A percentile compares a stretch with the other conserved stretches of the same genome.
Evolutionary conservation across 129 eudicot genomes (phyloP).

Genomic region (Flaveria robusta): DNA sequence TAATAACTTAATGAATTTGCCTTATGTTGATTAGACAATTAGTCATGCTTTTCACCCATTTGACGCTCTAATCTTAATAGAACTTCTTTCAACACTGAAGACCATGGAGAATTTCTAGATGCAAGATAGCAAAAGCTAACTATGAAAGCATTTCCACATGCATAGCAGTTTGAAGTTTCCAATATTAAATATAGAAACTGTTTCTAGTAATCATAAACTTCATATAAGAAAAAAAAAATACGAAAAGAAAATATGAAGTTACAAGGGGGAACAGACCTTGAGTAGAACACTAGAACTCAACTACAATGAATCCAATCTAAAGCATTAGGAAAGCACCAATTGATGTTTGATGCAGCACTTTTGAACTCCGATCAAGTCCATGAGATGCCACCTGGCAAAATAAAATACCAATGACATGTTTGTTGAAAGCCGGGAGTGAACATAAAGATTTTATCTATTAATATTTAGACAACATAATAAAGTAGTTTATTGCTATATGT

Average conservation of each 20-base stretch:
- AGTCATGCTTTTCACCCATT: background rate
- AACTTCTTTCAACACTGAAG: background rate
- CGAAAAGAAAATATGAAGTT: constrained; percentile 5
- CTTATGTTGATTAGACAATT: background rate
- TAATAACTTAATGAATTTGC: background rate
- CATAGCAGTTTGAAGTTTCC: background rate
- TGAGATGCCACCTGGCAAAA: constrained; percentile 92
- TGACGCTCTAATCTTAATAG: background rate
- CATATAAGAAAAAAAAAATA: background rate
- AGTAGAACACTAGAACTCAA: constrained; percentile 27
- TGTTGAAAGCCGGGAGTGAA: background rate
- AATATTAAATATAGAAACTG: background rate
- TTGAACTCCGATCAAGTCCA: constrained; percentile 92
- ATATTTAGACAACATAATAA: background rate
- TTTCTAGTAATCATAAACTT: constrained; percentile 7
- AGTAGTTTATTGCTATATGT: background rate
- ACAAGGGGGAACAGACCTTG: constrained; percentile 35
- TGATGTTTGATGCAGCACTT: constrained; percentile 89
- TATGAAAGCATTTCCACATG: background rate
- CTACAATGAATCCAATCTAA: constrained; percentile 40
- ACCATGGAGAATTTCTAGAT: background rate
- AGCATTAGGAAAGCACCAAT: constrained; percentile 75
- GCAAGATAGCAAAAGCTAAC: constrained; percentile 9
- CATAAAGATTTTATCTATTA: background rate
- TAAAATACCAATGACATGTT: background rate